Conservation (phyloP, 192 early-diverging fungal species). For the Coemansia sp. region DNA sequence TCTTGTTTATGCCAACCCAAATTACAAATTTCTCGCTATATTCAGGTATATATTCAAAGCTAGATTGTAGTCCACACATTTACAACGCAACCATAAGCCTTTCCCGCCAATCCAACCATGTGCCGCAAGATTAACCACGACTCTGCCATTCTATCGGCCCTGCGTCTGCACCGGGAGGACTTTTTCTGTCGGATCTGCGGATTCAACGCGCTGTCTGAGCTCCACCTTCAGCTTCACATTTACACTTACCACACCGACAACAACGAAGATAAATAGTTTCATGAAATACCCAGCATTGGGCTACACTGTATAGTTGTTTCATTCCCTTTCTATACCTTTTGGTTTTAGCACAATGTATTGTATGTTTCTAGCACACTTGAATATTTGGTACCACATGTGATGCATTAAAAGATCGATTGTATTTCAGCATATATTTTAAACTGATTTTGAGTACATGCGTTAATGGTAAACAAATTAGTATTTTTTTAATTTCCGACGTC, state of each 20-base stretch:
- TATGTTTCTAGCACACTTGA: too few species aligned
- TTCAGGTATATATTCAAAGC: too few species aligned
- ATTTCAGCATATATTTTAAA: neutral
- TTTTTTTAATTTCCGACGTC: too few species aligned
- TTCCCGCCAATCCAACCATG: slow-evolving; percentile 15
- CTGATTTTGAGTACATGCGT: neutral
- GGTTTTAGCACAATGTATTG: too few species aligned
- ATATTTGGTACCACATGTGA: too few species aligned
- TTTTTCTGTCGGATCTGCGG: slow-evolving; percentile 51
- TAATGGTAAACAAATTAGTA: too few species aligned
- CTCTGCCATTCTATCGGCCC: slow-evolving; percentile 8
- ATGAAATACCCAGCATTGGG: neutral
- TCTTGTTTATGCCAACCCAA: too few species aligned
- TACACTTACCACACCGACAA: slow-evolving; percentile 13
- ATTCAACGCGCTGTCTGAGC: slow-evolving; percentile 42
- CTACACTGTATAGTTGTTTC: too few species aligned
- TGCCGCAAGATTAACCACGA: slow-evolving; percentile 19
- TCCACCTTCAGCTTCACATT: slow-evolving; percentile 44
- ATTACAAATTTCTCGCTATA: too few species aligned
- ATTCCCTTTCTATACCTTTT: too few species aligned
- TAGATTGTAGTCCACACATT: too few species aligned
- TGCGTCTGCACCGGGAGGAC: slow-evolving; percentile 38
- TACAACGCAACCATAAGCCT: too few species aligned
- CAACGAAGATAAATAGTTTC: neutral
- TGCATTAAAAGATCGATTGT: neutral